These are phyloP conservation scores for Geotrichum aggregatum DNA, from an alignment of 1,139 yeast species.

Conservation along the genomic window DNA sequence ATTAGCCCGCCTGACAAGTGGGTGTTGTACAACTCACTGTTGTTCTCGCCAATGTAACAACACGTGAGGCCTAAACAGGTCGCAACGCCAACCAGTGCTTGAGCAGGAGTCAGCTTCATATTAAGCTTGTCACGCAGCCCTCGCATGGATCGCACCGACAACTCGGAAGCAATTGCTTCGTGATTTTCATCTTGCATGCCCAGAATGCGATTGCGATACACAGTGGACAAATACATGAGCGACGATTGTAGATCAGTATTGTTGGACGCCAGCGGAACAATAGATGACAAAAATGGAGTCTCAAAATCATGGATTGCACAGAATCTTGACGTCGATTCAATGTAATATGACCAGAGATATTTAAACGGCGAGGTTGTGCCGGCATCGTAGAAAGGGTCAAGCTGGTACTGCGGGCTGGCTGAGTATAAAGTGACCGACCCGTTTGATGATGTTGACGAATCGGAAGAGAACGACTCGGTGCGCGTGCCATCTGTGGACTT, in stretches of 20 bases:
- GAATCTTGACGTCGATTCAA: constrained; percentile 21
- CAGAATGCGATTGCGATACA: constrained; percentile 20
- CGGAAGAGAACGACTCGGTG: constrained; percentile 1
- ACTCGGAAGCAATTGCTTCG: constrained; percentile 15
- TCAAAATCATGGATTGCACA: constrained; percentile 24
- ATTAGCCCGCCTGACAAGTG: constrained; percentile 22
- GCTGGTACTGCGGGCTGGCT: constrained; percentile 7
- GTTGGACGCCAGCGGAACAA: constrained; percentile 22
- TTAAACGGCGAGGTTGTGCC: constrained; percentile 4
- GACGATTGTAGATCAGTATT: constrained; percentile 21
- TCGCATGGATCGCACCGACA: constrained; percentile 16
- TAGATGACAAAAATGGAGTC: constrained; percentile 21
- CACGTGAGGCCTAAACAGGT: constrained; percentile 20
- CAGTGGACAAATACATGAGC: constrained; percentile 20
- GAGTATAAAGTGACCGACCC: background rate
- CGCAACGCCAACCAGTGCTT: constrained; percentile 19
- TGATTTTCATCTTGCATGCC: constrained; percentile 16
- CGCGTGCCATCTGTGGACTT: background rate
- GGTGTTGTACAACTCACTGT: constrained; percentile 16
- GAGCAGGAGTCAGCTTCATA: constrained; percentile 8
- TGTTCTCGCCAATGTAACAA: constrained; percentile 21
- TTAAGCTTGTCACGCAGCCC: constrained; percentile 16
- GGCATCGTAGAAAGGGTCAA: constrained; percentile 9
- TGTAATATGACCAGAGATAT: constrained; percentile 22
- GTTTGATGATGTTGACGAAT: background rate